Percentiles rank a stretch among this genome's conserved stretches.
These are phyloP conservation scores for Thuidium tamariscinum DNA, from an alignment of 225 moss, liverwort and hornwort species.

Conservation along the genomic window DNA sequence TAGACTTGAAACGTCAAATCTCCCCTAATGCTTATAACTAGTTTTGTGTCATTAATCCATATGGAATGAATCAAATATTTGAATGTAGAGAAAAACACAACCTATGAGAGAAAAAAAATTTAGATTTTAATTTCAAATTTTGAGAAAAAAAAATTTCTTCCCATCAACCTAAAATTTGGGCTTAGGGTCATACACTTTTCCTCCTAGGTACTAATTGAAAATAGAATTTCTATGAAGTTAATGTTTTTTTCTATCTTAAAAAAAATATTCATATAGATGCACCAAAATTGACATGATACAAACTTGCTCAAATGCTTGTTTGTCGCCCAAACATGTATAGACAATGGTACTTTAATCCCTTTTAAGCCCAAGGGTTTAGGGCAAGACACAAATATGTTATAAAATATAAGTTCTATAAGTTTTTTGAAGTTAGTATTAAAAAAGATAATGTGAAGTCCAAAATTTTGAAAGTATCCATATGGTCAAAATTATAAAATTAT, in stretches of 20 bases:
- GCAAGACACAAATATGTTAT: too few relatives aligned
- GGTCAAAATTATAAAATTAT: too few relatives aligned
- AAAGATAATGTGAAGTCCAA: too few relatives aligned
- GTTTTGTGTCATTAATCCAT: neutral
- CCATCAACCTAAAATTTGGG: rapidly evolving
- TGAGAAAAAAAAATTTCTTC: rapidly evolving
- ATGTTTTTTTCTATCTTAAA: neutral
- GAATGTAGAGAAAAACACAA: neutral
- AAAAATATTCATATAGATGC: neutral
- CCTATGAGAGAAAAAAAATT: rapidly evolving
- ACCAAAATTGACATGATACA: neutral
- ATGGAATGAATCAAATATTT: neutral
- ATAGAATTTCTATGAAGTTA: rapidly evolving
- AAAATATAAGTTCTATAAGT: too few relatives aligned
- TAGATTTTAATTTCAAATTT: neutral
- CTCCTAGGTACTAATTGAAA: rapidly evolving
- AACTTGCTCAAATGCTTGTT: rapidly evolving
- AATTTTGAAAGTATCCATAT: too few relatives aligned
- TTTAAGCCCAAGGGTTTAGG: too few relatives aligned
- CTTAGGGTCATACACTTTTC: rapidly evolving
- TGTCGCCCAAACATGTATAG: rapidly evolving
- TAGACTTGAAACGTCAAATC: too few relatives aligned
- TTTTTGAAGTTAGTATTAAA: too few relatives aligned
- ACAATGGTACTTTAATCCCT: too few relatives aligned
- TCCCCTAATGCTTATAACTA: too few relatives aligned